phyloP scores from a whole-genome alignment of 1,284 basidiomycete species.

The Boletus hoseneyae region DNA sequence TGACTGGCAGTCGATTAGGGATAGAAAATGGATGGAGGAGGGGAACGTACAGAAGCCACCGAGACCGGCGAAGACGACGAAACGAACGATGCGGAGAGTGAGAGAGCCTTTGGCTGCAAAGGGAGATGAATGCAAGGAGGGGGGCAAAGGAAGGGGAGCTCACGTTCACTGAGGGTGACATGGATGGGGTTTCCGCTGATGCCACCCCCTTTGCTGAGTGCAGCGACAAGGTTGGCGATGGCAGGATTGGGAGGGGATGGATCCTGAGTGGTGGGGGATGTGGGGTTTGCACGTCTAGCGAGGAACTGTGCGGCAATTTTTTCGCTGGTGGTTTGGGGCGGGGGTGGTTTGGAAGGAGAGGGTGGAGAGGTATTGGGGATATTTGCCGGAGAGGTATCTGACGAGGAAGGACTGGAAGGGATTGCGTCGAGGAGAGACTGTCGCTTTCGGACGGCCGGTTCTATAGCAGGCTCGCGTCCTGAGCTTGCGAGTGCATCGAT shows the following conservation, averaged over 20 bases:
- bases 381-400: constrained; percentile 13
- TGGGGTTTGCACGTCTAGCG: constrained; percentile 30
- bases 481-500: constrained; percentile 62
- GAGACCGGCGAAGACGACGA: constrained; percentile 49
- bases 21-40: not conserved
- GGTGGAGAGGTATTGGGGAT: constrained; percentile 20
- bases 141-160: constrained; percentile 27
- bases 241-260: constrained; percentile 34
- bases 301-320: constrained; percentile 59
- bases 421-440: constrained; percentile 53
- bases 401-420: not conserved
- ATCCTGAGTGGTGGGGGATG: constrained; percentile 18
- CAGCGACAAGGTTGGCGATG: constrained; percentile 41
- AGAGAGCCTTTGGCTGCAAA: constrained; percentile 61
- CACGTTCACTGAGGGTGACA: constrained; percentile 78
- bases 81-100: constrained; percentile 60
- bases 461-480: constrained; percentile 55
- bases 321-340: constrained; percentile 39
- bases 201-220: constrained; percentile 42
- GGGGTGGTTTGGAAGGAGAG: constrained; percentile 12
- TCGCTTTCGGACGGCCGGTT: constrained; percentile 60
- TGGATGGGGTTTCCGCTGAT: constrained; percentile 60
- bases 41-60: constrained; percentile 49
- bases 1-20: constrained; percentile 43
- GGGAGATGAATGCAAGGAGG: not conserved